Evolutionary conservation across 345 rosid species (phyloP), one percentile per base, ranked within the genome.

Genomic region (Corchorus capsularis): DNA sequence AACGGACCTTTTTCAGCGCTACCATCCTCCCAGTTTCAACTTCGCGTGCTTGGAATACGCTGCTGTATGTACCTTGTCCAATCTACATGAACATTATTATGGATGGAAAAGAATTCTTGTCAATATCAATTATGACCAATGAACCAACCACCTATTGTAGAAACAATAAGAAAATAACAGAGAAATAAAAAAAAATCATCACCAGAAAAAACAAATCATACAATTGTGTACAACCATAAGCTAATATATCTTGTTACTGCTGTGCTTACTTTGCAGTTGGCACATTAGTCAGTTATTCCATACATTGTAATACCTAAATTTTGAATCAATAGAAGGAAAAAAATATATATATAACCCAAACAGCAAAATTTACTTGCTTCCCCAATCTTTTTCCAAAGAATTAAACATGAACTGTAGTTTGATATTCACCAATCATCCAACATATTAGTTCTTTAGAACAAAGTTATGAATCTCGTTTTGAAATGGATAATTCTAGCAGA

Each of bases 11-110:
- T 87, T 92, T 92, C 79, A 92, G 75, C 14, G 97, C 97, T 78
- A 90, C 86, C 87, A 89, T 83, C 80, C 76, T 87, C 37, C 97
- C 93, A 0, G 87, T 90, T 75, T 78, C 90, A 35, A 92, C 90
- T 83, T 92, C 93, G 0, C 92, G 77, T 70, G 94, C 97, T 74
- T 88, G 86, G 75, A 89, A 92, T 60, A 92, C 97, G 11, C 89
- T 92, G 83, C 97, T 92, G 78, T 92, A 92, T 61, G 97, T 92
- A 13, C 97, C 97, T 86, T 92, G 97, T 83, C 97, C 97, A 79
- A 92, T 87, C 97, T 92, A 80, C 32, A 67, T n/a, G 5, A 41
- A 85, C 27, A 27, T 27, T 17, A 45, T 67, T 37, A 78, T 49
- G 41, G 8, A 43, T 69, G 8, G 47, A 72, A 69, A 74, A 65